Percentiles rank a stretch among this genome's conserved stretches.
Evolutionary conservation across 169 alveolate genomes (phyloP).

Genomic region (Plasmodium reichenowi): DNA sequence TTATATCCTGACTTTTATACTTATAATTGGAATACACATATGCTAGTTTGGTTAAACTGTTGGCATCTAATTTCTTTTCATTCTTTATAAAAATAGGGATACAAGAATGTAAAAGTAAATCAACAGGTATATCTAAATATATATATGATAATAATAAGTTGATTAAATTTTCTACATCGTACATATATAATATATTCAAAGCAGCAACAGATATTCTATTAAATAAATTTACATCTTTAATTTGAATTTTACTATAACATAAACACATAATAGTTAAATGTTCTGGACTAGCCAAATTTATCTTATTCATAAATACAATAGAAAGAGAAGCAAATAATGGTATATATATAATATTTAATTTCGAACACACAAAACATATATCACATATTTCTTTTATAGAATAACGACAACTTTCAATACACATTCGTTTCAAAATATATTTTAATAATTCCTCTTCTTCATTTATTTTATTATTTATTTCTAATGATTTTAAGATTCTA

Average conservation of each 20-base stretch:
- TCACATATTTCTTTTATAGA: conserved; percentile 75
- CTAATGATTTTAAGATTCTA: conserved; percentile 67
- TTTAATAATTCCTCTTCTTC: conserved; percentile 57
- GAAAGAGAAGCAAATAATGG: conserved; percentile 74
- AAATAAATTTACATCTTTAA: conserved; percentile 63
- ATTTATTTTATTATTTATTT: conserved; percentile 43
- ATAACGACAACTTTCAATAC: conserved; percentile 47
- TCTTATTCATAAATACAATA: conserved; percentile 58
- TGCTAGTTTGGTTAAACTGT: conserved; percentile 49
- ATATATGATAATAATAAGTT: conserved; percentile 31
- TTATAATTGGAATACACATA: conserved; percentile 47
- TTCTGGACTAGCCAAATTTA: conserved; percentile 59
- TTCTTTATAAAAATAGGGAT: conserved; percentile 56
- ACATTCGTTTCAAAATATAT: conserved; percentile 27
- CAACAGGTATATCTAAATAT: conserved; percentile 38
- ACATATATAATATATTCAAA: conserved; percentile 31
- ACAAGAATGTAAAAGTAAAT: conserved; percentile 48
- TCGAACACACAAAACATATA: conserved; percentile 67
- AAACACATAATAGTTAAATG: conserved; percentile 55
- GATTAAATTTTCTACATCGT: conserved; percentile 61
- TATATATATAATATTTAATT: conserved; percentile 38
- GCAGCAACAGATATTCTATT: conserved; percentile 68
- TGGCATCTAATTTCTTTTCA: conserved; percentile 46
- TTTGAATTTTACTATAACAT: conserved; percentile 68
- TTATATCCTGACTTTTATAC: conserved; percentile 35